Percentiles rank a stretch among this genome's conserved stretches.
phyloP scores from a whole-genome alignment of 495 filamentous ascomycete genomes.

The Cladorrhinum samala region DNA sequence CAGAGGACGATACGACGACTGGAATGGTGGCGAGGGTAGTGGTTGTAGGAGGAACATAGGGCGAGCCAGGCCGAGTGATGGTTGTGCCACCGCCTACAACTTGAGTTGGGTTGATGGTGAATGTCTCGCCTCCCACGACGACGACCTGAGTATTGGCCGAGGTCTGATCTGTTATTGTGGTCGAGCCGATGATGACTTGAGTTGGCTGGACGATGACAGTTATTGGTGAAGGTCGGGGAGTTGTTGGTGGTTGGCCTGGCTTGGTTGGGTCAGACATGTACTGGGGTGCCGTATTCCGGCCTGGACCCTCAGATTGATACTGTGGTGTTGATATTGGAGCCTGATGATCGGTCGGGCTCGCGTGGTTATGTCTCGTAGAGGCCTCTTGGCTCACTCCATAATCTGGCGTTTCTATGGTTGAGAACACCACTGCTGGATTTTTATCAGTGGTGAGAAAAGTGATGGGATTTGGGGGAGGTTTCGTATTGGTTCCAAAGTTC shows the following conservation, averaged over 20 bases:
- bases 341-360: conserved; percentile 3
- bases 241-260: conserved; percentile 5
- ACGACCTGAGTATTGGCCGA: conserved; percentile 30
- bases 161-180: conserved; percentile 36
- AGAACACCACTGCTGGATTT: conserved; percentile 42
- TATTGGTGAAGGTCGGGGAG: conserved; percentile 16
- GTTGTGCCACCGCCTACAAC: conserved; percentile 38
- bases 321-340: conserved; percentile 18
- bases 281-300: neutral
- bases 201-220: conserved; percentile 36
- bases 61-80: conserved; percentile 27
- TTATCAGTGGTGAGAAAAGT: conserved; percentile 43
- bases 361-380: conserved; percentile 19
- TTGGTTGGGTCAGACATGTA: conserved; percentile 3
- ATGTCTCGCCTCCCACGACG: conserved; percentile 36
- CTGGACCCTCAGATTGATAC: conserved; percentile 20
- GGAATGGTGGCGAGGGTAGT: conserved; percentile 34
- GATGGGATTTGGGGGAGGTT: conserved; percentile 16
- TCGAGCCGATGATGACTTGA: conserved; percentile 36
- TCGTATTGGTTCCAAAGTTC: conserved; percentile 9
- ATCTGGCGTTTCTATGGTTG: conserved; percentile 31
- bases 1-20: conserved; percentile 35
- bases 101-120: conserved; percentile 36
- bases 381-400: conserved; percentile 34
- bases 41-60: conserved; percentile 32